Conservation (phyloP, 2,329 filamentous ascomycete species). For the Penicillium janthinellum region DNA sequence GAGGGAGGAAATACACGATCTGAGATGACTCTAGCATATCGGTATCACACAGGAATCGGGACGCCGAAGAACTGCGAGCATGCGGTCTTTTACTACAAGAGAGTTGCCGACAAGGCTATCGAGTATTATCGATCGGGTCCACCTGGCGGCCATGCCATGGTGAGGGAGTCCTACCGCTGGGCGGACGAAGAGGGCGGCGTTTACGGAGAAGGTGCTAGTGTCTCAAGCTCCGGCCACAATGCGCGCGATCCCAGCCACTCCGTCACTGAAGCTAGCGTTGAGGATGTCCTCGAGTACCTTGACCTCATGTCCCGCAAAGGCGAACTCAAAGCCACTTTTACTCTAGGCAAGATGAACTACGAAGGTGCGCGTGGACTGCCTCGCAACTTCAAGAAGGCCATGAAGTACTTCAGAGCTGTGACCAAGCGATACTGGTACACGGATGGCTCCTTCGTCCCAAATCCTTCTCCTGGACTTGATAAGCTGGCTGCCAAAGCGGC, state of each 20-base stretch:
- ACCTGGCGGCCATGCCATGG: slow-evolving; percentile 79
- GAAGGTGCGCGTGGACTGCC: slow-evolving; percentile 78
- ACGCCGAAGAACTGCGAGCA: slow-evolving; percentile 83
- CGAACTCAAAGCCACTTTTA: slow-evolving; percentile 83
- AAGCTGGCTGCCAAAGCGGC: slow-evolving; percentile 81
- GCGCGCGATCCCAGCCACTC: slow-evolving; percentile 74
- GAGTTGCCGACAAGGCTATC: slow-evolving; percentile 90
- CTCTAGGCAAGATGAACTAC: slow-evolving; percentile 82
- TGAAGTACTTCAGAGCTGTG: slow-evolving; percentile 78
- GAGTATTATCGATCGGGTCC: slow-evolving; percentile 85
- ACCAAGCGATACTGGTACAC: slow-evolving; percentile 79
- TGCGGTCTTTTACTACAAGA: slow-evolving; percentile 86
- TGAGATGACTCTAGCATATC: slow-evolving; percentile 90
- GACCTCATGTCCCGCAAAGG: slow-evolving; percentile 89
- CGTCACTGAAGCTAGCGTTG: slow-evolving; percentile 80
- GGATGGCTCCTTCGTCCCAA: slow-evolving; percentile 73
- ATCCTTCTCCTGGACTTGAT: slow-evolving; percentile 69
- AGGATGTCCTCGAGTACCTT: slow-evolving; percentile 92
- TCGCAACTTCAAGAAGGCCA: slow-evolving; percentile 71
- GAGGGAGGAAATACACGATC: slow-evolving; percentile 78
- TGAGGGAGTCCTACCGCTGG: slow-evolving; percentile 77
- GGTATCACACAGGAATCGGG: slow-evolving; percentile 82
- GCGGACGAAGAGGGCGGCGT: slow-evolving; percentile 89
- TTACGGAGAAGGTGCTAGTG: slow-evolving; percentile 93
- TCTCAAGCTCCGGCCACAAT: slow-evolving; percentile 80